Base-by-base conservation (phyloP, 2,329 filamentous ascomycete genomes). In the Diaporthe sp. region DNA sequence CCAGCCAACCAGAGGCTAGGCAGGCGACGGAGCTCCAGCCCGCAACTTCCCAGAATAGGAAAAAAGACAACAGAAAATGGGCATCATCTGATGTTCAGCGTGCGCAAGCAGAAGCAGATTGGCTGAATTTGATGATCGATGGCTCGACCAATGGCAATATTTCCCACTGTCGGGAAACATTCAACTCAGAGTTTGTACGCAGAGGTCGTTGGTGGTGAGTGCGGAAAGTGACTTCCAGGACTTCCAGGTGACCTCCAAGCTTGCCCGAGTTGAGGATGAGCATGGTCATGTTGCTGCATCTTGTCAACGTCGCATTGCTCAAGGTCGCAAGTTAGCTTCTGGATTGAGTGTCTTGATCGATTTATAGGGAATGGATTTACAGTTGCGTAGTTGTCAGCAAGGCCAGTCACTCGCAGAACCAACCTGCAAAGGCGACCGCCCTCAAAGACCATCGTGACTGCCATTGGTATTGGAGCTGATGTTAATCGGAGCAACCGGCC, bases 1-100 rank as follows among this genome's bases (percentile, higher is more conserved):
- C 19, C 19, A 54, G 47, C 64, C 64, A 68, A 68, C 64, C 47
- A 54, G 45, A 35, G 17, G 35, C 47, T 33, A 40, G 64, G 64
- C 13, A 68, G 64, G 64, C 4, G n/a, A 40, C 8, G 5, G 47
- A 13, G 13, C 33, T 38, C 47, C n/a, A 54, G 33, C n/a, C 64
- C 40, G 64, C 15, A 45, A 54, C 64, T 68, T 68, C 15, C 64
- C 47, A 54, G 6, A 38, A 28, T 68, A 9, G 40, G 9, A 9
- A 40, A 54, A 19, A 30, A 19, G 15, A 25, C 19, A 54, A 52
- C 22, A 28, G 64, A 40, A n/a, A 68, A 68, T 54, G 45, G 47
- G 22, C 22, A 40, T 13, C 33, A 54, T 38, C 64, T 38, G 33
- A 40, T 13, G 13, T 47, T 7, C 8, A 25, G 22, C 40, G 22